Evolutionary conservation across 108 stramenopile genomes (phyloP).

Genomic region (Nitzschia sp.): DNA sequence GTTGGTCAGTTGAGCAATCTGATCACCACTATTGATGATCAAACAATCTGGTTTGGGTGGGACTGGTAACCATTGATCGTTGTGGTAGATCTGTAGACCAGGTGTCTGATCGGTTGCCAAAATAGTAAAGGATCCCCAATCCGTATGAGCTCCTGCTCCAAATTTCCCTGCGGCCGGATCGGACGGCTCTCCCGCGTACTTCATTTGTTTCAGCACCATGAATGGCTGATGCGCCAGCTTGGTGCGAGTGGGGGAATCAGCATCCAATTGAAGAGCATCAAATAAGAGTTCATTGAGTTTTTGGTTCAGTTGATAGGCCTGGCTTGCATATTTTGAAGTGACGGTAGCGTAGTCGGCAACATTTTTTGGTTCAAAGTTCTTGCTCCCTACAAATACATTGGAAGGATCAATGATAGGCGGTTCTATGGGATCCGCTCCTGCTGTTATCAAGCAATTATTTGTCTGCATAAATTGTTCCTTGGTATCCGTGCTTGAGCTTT

Average conservation of each 20-base stretch:
- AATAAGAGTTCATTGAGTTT: constrained; percentile 10
- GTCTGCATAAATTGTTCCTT: constrained; percentile 27
- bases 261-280: constrained; percentile 11
- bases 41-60: constrained; percentile 11
- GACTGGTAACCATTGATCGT: constrained; percentile 8
- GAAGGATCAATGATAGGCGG: constrained; percentile 1
- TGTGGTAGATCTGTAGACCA: constrained; percentile 5
- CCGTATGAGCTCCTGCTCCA: constrained; percentile 20
- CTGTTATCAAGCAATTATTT: constrained; percentile 18
- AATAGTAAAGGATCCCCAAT: constrained; percentile 28
- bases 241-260: not conserved
- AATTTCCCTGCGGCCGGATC: constrained; percentile 9
- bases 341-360: constrained; percentile 8
- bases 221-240: constrained; percentile 10
- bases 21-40: constrained; percentile 25
- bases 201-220: constrained; percentile 23
- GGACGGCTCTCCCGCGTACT: constrained; percentile 17
- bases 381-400: constrained; percentile 15
- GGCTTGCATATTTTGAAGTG: not conserved
- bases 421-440: not conserved
- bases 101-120: constrained; percentile 15
- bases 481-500: constrained; percentile 5
- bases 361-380: constrained; percentile 10
- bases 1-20: constrained; percentile 17
- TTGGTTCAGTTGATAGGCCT: constrained; percentile 15